phyloP scores from a whole-genome alignment of 1,139 yeast genomes.

The Hemisphaericaspora subhashii region DNA sequence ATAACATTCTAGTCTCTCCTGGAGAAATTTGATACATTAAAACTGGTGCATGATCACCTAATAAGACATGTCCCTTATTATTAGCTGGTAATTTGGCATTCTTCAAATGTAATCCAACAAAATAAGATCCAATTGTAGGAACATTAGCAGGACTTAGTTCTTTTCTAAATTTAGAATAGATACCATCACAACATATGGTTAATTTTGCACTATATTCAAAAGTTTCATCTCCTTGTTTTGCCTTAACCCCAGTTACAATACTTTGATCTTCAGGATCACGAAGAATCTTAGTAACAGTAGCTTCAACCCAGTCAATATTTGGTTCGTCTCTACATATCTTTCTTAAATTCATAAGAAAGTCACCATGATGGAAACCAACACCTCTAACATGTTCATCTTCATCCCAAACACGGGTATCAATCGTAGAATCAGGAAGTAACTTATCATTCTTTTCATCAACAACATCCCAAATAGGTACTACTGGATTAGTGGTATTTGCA shows the following conservation, averaged over 20 bases:
- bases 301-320: constrained; percentile 77
- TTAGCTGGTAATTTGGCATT: constrained; percentile 73
- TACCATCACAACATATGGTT: constrained; percentile 88
- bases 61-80: constrained; percentile 84
- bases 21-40: constrained; percentile 84
- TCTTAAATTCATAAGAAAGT: constrained; percentile 76
- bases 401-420: constrained; percentile 55
- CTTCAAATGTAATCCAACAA: constrained; percentile 76
- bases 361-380: constrained; percentile 90
- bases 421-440: constrained; percentile 47
- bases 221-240: constrained; percentile 26
- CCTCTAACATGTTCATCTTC: constrained; percentile 67
- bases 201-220: constrained; percentile 54
- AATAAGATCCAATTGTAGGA: constrained; percentile 77
- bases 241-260: constrained; percentile 68
- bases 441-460: constrained; percentile 59
- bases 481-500: constrained; percentile 41
- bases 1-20: constrained; percentile 79
- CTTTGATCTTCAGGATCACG: constrained; percentile 47
- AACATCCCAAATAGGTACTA: constrained; percentile 53
- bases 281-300: constrained; percentile 69
- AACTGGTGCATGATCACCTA: constrained; percentile 86
- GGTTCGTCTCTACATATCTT: constrained; percentile 64
- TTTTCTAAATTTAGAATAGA: constrained; percentile 88
- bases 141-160: constrained; percentile 56